Evolutionary conservation across 2,329 filamentous ascomycete genomes (phyloP).

Genomic region (Colletotrichum horii): DNA sequence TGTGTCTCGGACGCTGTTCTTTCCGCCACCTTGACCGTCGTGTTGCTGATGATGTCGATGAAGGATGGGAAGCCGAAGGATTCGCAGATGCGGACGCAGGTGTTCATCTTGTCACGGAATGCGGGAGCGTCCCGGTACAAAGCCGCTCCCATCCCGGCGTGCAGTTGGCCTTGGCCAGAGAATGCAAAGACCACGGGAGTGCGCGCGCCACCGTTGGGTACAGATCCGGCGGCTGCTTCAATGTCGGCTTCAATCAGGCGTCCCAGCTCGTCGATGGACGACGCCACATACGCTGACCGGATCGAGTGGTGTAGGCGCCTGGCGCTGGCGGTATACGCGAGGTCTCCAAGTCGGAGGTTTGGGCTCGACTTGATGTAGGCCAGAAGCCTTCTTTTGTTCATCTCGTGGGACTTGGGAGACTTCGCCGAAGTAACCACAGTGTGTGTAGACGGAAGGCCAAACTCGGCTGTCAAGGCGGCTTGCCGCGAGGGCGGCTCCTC

Average conservation of each 20-base stretch:
- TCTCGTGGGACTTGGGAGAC: neutral
- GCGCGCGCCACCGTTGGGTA: neutral
- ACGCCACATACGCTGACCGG: neutral
- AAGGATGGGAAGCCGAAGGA: slow-evolving; percentile 42
- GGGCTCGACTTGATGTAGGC: neutral
- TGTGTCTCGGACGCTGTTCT: slow-evolving; percentile 29
- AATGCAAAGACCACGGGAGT: slow-evolving; percentile 44
- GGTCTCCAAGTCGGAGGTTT: neutral
- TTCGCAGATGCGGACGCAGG: slow-evolving; percentile 33
- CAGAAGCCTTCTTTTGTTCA: neutral
- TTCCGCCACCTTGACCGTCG: slow-evolving; percentile 10
- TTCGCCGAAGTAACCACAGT: neutral
- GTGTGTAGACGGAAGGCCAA: neutral
- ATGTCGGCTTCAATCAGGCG: neutral
- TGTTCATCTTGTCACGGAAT: slow-evolving; percentile 34
- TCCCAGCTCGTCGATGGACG: neutral
- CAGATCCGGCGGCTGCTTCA: too few species aligned
- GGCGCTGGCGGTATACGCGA: neutral
- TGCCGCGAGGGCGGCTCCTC: neutral
- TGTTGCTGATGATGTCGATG: slow-evolving; percentile 39
- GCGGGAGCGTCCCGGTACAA: slow-evolving; percentile 27
- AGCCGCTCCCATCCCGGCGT: slow-evolving; percentile 34
- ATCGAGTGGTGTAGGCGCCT: neutral
- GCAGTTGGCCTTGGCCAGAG: slow-evolving; percentile 39
- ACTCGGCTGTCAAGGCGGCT: too few species aligned